Base-by-base conservation (phyloP, 768 basidiomycete species). In the Tephrocybe sp. region DNA sequence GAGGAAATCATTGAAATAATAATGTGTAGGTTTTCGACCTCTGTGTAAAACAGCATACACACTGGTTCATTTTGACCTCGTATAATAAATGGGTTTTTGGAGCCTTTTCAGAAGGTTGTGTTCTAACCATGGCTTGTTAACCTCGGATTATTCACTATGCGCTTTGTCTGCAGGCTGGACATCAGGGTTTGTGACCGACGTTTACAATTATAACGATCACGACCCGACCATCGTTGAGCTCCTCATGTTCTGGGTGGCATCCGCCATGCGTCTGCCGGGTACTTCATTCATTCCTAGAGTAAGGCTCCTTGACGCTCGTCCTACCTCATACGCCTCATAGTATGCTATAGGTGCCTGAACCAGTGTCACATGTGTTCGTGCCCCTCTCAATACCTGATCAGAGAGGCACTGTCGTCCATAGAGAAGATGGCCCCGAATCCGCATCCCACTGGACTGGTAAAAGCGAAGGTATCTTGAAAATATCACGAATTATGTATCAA, bases 1-100 rank as follows among this genome's bases (percentile, higher is more conserved):
- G 36, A 49, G n/a, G 48, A 37, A n/a, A 7, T 36, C 30, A 11
- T 18, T 34, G 9, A 47, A n/a, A n/a, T n/a, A n/a, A n/a, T n/a
- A n/a, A n/a, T n/a, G n/a, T n/a, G n/a, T n/a, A 80, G 79, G 57
- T 83, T 27, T 84, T 80, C 78, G 83, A 84, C 59, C 56, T 68
- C 16, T 84, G 82, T 62, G 74, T 72, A 38, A 59, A 65, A 33
- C 68, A 67, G 52, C 68, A 72, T 21, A 73, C 74, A 3, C 76
- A 69, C 23, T 81, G 76, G 71, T 84, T 84, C 45, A 73, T 82
- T 13, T 57, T 84, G 44, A 82, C 82, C 5, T 78, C 77, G 3
- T 84, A 83, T 57, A 71, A 75, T 39, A 72, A 78, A 13, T 84
- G 82, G 83, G 67, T 77, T 5, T 84, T 84, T 56, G 83, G 83